phyloP scores from a whole-genome alignment of 305 asterid genomes.

The Fraxinus angustifolia region DNA sequence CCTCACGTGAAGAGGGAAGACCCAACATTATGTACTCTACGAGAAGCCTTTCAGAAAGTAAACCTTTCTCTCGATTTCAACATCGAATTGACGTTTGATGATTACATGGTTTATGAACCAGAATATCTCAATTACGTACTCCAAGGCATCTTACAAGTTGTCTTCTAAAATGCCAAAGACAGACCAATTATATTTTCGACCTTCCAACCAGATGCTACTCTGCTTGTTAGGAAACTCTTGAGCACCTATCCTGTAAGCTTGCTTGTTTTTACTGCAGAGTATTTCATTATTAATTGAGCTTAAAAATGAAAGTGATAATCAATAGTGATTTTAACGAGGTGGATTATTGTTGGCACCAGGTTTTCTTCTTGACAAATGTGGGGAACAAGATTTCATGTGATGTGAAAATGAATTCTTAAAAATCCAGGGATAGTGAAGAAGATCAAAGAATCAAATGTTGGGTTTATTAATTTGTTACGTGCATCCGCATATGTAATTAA shows the following conservation, averaged over 20 bases:
- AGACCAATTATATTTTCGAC: slow-evolving; percentile 70
- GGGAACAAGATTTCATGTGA: slow-evolving; percentile 70
- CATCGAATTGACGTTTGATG: slow-evolving; percentile 79
- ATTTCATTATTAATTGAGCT: neutral
- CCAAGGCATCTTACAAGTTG: slow-evolving; percentile 50
- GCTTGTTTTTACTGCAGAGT: neutral
- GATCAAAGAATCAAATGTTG: slow-evolving; percentile 52
- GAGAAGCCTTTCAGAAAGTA: slow-evolving; percentile 73
- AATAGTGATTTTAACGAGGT: neutral
- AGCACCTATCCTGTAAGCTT: slow-evolving; percentile 55
- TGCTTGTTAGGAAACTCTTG: slow-evolving; percentile 60
- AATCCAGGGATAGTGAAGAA: slow-evolving; percentile 62
- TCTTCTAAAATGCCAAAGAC: slow-evolving; percentile 49
- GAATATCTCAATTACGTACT: slow-evolving; percentile 46
- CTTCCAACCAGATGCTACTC: slow-evolving; percentile 85
- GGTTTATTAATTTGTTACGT: no score
- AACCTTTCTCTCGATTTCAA: slow-evolving; percentile 68
- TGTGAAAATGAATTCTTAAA: slow-evolving; percentile 59
- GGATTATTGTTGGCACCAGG: slow-evolving; percentile 32
- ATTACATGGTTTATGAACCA: slow-evolving; percentile 50
- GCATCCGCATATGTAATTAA: no score
- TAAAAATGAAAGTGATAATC: neutral
- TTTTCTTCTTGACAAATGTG: slow-evolving; percentile 77
- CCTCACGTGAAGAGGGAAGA: no score
- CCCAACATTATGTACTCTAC: slow-evolving; percentile 33